Conservation (phyloP, 2,329 filamentous ascomycete species). For the Gnomoniopsis smithogilvyi region DNA sequence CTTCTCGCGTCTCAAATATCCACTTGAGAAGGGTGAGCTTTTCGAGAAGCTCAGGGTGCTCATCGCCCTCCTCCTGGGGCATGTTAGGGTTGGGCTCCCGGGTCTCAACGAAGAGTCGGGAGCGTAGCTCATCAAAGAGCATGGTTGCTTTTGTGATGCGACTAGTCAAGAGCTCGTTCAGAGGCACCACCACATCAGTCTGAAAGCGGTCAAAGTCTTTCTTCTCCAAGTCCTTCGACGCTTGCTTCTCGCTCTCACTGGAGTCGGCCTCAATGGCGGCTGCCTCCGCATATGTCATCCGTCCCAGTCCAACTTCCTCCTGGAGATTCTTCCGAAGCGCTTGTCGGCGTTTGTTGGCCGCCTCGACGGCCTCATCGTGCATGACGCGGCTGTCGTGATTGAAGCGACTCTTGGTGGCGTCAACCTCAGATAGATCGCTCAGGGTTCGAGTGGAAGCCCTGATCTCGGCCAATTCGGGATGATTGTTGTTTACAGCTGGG, state of each 20-base stretch:
- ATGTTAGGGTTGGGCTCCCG: constrained; percentile 70
- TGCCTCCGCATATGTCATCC: constrained; percentile 78
- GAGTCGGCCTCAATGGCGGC: constrained; percentile 77
- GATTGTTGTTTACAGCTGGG: constrained; percentile 92
- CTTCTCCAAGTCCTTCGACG: constrained; percentile 71
- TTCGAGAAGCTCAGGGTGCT: constrained; percentile 89
- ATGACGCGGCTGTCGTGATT: constrained; percentile 54
- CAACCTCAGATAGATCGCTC: constrained; percentile 70
- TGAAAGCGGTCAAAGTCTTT: constrained; percentile 84
- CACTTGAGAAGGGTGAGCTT: constrained; percentile 94
- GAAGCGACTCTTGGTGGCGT: constrained; percentile 64
- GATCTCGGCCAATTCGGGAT: constrained; percentile 80
- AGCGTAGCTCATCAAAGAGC: constrained; percentile 73
- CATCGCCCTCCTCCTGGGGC: constrained; percentile 91
- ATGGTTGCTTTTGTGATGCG: constrained; percentile 71
- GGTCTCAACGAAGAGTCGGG: constrained; percentile 69
- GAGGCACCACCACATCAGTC: constrained; percentile 73
- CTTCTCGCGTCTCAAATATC: constrained; percentile 93
- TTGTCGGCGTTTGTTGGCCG: constrained; percentile 52
- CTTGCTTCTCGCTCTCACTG: constrained; percentile 64
- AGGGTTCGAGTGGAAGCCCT: constrained; percentile 71
- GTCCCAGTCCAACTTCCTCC: constrained; percentile 71
- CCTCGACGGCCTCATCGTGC: constrained; percentile 51
- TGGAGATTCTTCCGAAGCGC: constrained; percentile 74
- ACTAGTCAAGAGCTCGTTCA: constrained; percentile 75